Evolutionary conservation across 176 grass and related monocot species (phyloP), one percentile per base, ranked within the genome.

Genomic region (Elaeis guineensis): DNA sequence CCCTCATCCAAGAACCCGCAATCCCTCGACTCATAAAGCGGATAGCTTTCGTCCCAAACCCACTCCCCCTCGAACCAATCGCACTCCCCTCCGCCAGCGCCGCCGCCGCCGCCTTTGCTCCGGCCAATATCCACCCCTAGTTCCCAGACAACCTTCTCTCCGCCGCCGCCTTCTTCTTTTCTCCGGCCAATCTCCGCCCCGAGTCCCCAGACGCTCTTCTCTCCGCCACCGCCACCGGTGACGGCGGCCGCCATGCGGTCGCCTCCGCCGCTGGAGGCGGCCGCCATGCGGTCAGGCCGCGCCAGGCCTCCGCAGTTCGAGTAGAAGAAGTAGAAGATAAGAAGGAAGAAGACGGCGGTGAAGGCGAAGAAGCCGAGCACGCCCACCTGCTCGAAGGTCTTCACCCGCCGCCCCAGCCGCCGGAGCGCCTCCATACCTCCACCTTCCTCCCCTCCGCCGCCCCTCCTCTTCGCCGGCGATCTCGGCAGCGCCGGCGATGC

Each of bases 31-130:
- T 86, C 21, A 66, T 98, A 92, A 4, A 92, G 84, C 53, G 87
- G 93, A 72, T 92, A 92, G 5, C 35, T 55, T 21, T 85, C 78
- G 60, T 85, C 84, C 87, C 78, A 83, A 57, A 89, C 78, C 93
- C 93, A 98, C 12, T 85, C 30, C 32, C 93, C 93, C 52, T 98
- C 84, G 67, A 85, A 98, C 84, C 83, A 71, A 76, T 98, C 84
- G 79, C 87, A 98, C 19, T 74, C 72, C 30, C 29, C 65, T 9
- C 1, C 60, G 16, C 11, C 21, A 5, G 4, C 19, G 24, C 9
- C 68, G 6, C 28, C 16, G 2, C 50, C 23, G 59, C 52, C 1
- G 17, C 30, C 22, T 9, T 11, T 35, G 32, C 6, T 44, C 35
- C 9, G 35, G 9, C 9, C 8, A 44, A 12, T 12, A 9, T 44